Conservation (phyloP, 2,329 filamentous ascomycete genomes). For the Ceratocystis smalleyi region DNA sequence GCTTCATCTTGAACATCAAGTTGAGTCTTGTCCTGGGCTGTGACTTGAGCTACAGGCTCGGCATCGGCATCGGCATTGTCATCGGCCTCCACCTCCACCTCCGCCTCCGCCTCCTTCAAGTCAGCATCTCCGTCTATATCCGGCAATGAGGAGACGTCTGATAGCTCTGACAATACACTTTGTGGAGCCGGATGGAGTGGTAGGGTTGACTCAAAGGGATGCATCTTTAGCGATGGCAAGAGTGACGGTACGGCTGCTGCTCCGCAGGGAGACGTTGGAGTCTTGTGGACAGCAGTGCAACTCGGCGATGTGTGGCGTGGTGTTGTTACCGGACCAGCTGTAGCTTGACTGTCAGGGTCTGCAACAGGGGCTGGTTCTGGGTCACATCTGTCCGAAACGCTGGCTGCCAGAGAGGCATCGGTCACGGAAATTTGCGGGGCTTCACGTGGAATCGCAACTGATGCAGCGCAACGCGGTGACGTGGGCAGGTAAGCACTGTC, state of each 20-base stretch:
- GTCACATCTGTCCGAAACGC: slow-evolving; percentile 18
- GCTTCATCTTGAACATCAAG: not conserved
- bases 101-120: not conserved
- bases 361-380: not conserved
- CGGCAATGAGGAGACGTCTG: slow-evolving; percentile 12
- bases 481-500: not conserved
- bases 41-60: slow-evolving; percentile 18
- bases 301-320: slow-evolving; percentile 9
- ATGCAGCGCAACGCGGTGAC: not conserved
- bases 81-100: too few species aligned
- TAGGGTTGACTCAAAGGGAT: slow-evolving; percentile 3
- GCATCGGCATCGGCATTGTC: not conserved
- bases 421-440: slow-evolving; percentile 19
- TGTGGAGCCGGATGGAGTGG: slow-evolving; percentile 15
- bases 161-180: slow-evolving; percentile 12
- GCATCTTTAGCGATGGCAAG: not conserved
- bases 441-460: not conserved
- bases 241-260: not conserved
- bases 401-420: slow-evolving; percentile 21
- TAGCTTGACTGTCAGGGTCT: not conserved
- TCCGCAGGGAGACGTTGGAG: not conserved
- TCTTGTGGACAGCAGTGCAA: not conserved
- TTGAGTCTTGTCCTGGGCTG: not conserved
- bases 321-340: not conserved
- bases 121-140: slow-evolving; percentile 9